These are phyloP conservation scores for Mycena crocata DNA, from an alignment of 768 basidiomycete species.

Conservation along the genomic window DNA sequence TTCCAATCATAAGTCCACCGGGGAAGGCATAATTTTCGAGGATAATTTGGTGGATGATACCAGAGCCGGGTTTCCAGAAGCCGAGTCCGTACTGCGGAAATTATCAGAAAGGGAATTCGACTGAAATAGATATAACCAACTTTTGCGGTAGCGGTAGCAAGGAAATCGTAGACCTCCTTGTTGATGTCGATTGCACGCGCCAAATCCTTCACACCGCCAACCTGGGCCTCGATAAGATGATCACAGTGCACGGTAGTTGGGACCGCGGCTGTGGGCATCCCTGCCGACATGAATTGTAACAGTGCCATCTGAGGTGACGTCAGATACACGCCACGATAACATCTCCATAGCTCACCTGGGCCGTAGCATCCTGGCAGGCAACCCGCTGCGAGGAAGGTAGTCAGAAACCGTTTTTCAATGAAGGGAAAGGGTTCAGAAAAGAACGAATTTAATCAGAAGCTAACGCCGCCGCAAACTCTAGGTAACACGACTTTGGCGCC, in stretches of 20 bases:
- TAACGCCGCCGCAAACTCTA: not conserved
- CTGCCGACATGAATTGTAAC: constrained; percentile 99
- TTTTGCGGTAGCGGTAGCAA: constrained; percentile 96
- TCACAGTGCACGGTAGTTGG: constrained; percentile 99
- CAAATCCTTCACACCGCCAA: constrained; percentile 94
- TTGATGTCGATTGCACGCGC: constrained; percentile 92
- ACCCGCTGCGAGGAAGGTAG: constrained; percentile 66
- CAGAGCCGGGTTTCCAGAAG: constrained; percentile 99
- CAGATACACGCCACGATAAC: constrained; percentile 34
- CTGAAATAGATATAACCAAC: constrained; percentile 48
- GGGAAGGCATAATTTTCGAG: constrained; percentile 99
- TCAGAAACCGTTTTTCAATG: constrained; percentile 6
- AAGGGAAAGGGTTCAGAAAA: not conserved
- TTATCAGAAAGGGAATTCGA: constrained; percentile 4
- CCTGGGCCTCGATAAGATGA: constrained; percentile 97
- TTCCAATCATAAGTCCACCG: constrained; percentile 99
- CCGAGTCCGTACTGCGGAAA: constrained; percentile 89
- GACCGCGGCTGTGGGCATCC: constrained; percentile 97
- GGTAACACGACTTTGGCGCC: not conserved
- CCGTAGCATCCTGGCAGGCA: constrained; percentile 92
- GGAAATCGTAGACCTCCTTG: constrained; percentile 99
- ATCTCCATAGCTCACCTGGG: constrained; percentile 65
- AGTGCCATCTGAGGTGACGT: constrained; percentile 88
- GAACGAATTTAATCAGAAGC: not conserved
- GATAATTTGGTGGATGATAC: constrained; percentile 99